Conservation (phyloP, 2,329 filamentous ascomycete genomes). For the Sporothrix euskadiensis region DNA sequence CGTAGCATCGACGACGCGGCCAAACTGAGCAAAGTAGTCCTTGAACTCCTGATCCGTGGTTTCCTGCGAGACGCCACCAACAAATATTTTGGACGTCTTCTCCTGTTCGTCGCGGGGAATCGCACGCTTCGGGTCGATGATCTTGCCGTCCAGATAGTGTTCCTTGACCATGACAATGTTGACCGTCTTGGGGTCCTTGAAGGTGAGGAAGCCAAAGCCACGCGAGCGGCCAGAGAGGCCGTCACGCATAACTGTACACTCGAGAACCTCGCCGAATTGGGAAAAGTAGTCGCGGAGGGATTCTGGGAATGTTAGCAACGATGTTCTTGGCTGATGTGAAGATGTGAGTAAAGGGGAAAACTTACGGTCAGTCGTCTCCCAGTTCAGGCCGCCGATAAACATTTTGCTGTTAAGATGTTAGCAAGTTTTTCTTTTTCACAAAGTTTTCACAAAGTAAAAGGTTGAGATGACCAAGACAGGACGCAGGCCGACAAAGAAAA, state of each 20-base stretch:
- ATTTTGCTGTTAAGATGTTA: constrained; percentile 70
- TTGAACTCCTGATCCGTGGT: constrained; percentile 95
- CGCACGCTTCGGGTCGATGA: constrained; percentile 96
- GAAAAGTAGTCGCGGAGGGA: constrained; percentile 96
- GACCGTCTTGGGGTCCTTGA: constrained; percentile 95
- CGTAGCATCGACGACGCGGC: constrained; percentile 92
- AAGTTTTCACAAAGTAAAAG: too few species aligned
- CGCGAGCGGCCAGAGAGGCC: constrained; percentile 89
- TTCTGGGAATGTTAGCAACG: constrained; percentile 57
- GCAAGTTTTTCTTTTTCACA: neutral
- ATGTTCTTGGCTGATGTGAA: too few species aligned
- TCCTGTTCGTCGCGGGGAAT: constrained; percentile 98
- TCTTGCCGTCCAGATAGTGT: constrained; percentile 96
- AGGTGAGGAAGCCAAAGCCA: constrained; percentile 96
- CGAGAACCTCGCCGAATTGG: constrained; percentile 93
- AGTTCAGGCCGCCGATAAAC: constrained; percentile 98
- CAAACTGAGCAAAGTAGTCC: constrained; percentile 95
- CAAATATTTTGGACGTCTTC: constrained; percentile 97
- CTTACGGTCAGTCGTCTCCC: constrained; percentile 75
- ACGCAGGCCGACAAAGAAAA: neutral
- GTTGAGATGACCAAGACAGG: neutral
- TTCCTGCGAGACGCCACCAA: constrained; percentile 95
- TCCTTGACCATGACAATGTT: constrained; percentile 99
- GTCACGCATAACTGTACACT: constrained; percentile 99
- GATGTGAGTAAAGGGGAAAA: neutral